Evolutionary conservation across 345 rosid species (phyloP).

Genomic region (Syzygium jambos): DNA sequence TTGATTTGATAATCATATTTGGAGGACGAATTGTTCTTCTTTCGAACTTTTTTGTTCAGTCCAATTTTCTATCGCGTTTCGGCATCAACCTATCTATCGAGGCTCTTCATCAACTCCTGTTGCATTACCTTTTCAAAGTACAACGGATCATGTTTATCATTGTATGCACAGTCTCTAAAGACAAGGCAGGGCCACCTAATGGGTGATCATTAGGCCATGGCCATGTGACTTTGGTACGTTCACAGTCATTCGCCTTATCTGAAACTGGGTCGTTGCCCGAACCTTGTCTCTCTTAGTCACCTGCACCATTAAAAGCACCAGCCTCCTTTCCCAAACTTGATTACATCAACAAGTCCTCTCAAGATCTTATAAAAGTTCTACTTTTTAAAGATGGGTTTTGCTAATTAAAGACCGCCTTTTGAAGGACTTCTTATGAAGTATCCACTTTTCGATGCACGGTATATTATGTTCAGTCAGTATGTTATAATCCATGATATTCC

Average conservation of each 20-base stretch:
- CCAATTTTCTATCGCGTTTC: no score
- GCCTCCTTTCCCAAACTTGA: neutral
- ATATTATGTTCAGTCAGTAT: no score
- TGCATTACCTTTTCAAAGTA: neutral
- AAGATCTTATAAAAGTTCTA: neutral
- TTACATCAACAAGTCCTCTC: neutral
- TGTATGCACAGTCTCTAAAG: neutral
- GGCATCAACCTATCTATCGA: neutral
- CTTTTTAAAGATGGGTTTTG: neutral
- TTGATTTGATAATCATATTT: no score
- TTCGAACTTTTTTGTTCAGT: no score
- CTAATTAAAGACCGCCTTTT: neutral
- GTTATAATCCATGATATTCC: neutral
- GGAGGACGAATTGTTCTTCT: no score
- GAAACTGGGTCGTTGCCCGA: neutral
- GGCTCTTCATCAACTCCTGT: neutral
- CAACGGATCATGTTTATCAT: neutral
- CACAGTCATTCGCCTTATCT: neutral
- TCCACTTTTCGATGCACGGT: neutral
- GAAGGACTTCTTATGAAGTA: neutral
- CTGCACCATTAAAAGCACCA: neutral
- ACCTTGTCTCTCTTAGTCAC: neutral
- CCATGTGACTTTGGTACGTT: neutral
- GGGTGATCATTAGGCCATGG: neutral
- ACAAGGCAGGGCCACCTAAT: conserved; percentile 3